Percentiles rank a stretch among this genome's conserved stretches.
Conservation (phyloP, 768 basidiomycete genomes). For the Cystobasidium ongulense region DNA sequence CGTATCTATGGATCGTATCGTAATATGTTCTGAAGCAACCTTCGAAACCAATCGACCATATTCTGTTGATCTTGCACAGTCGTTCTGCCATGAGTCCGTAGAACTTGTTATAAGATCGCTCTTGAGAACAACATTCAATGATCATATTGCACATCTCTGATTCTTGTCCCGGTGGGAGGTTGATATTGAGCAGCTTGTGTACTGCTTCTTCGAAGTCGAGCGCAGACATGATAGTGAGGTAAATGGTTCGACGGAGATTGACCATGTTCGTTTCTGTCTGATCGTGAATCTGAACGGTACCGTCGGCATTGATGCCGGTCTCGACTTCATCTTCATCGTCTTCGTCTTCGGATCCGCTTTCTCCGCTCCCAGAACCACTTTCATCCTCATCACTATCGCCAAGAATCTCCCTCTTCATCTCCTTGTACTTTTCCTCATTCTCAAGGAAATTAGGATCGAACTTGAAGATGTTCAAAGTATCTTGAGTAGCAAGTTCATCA, state of each 20-base stretch:
- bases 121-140: slow-evolving; percentile 99
- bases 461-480: slow-evolving; percentile 93
- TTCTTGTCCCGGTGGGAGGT: slow-evolving; percentile 88
- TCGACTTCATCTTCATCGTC: slow-evolving; percentile 52
- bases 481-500: slow-evolving; percentile 87
- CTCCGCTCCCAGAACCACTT: slow-evolving; percentile 45
- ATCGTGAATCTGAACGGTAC: slow-evolving; percentile 85
- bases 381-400: slow-evolving; percentile 62
- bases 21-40: slow-evolving; percentile 81
- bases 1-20: slow-evolving; percentile 93
- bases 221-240: slow-evolving; percentile 80
- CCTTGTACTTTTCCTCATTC: slow-evolving; percentile 87
- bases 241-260: slow-evolving; percentile 86
- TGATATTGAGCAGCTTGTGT: slow-evolving; percentile 90
- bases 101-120: slow-evolving; percentile 94
- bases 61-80: slow-evolving; percentile 87
- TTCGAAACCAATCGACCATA: slow-evolving; percentile 87
- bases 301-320: slow-evolving; percentile 55
- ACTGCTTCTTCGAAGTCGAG: slow-evolving; percentile 75
- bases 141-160: slow-evolving; percentile 97
- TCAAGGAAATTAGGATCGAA: slow-evolving; percentile 75
- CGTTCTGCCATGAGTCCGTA: slow-evolving; percentile 94
- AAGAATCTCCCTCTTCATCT: slow-evolving; percentile 85
- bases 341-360: slow-evolving; percentile 53
- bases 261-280: slow-evolving; percentile 90